A percentile compares a stretch with the other conserved stretches of the same genome.
Conservation (phyloP, 306 rosid genomes). For the Castanopsis chinensis region DNA sequence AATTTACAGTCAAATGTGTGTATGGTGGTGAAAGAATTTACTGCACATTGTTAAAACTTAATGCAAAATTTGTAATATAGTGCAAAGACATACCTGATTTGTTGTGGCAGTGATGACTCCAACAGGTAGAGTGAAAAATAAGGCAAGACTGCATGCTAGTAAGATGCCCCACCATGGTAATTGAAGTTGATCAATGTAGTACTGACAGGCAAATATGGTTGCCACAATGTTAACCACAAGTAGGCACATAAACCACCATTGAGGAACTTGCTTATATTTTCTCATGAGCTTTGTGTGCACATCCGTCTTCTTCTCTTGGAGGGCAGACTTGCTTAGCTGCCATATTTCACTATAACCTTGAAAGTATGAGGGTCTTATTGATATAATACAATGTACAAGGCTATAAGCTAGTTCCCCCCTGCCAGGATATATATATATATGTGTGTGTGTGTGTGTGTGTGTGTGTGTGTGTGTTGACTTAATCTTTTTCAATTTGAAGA, state of each 20-base stretch:
- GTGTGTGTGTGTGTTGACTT: not conserved
- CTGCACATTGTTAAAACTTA: not conserved
- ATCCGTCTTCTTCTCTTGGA: slow-evolving; percentile 58
- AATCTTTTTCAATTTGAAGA: not conserved
- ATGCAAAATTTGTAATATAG: slow-evolving; percentile 4
- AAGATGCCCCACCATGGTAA: slow-evolving; percentile 87
- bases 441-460: no score
- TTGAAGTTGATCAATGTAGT: slow-evolving; percentile 60
- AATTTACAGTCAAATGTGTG: not conserved
- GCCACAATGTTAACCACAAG: slow-evolving; percentile 55
- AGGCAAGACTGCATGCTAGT: slow-evolving; percentile 63
- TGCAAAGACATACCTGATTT: slow-evolving; percentile 51
- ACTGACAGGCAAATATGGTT: slow-evolving; percentile 53
- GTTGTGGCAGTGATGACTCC: slow-evolving; percentile 78
- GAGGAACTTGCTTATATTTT: slow-evolving; percentile 64
- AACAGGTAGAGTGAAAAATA: slow-evolving; percentile 71
- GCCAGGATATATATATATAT: not conserved
- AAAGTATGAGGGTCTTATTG: not conserved
- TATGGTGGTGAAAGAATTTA: not conserved
- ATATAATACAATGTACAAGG: not conserved
- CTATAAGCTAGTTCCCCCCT: not conserved
- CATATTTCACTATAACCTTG: slow-evolving; percentile 55
- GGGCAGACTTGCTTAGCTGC: slow-evolving; percentile 69
- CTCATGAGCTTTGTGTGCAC: slow-evolving; percentile 87
- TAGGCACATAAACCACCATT: slow-evolving; percentile 75